Base-by-base conservation (phyloP, 805 yeast genomes). In the Candida schatavii region DNA sequence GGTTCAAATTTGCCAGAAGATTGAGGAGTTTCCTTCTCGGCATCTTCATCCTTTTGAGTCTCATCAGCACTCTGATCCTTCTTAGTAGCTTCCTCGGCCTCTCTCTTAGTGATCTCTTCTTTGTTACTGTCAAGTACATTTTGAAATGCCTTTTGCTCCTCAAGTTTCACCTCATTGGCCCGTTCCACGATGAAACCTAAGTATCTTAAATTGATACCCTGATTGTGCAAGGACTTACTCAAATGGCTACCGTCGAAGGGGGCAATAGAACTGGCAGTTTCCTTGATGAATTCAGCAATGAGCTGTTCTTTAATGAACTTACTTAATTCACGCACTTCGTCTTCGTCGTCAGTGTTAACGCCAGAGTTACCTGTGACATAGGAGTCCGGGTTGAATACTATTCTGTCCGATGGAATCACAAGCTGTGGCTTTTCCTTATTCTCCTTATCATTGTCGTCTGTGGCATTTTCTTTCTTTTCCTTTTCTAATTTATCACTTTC, bases 161-260 rank as follows among this genome's bases (percentile, higher is more conserved):
- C 48, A 5, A 42, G 50, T 26, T 49, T 59, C 41, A 49, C 58
- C 3, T 26, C 39, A n/a, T 50, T 21, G 40, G 63, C 58, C 39
- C 60, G 54, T 26, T 59, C 55, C 18, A 81, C 81, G 48, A 87
- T 57, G 14, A 55, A 61, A 45, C 97, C 97, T 54, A 91, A 72
- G 57, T 91, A 91, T 68, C 98, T 84, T 64, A 90, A 59, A 61
- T 88, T 90, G 60, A 91, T 81, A 72, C 99, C 99, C 42, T 72
- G 70, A 47, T 77, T 77, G 62, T 93, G 99, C 64, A 91, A 63
- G 40, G 74, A 59, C 32, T 72, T 68, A 15, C 86, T 67, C 52
- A 93, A 75, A 54, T 89, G 93, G 3, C 64, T 57, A 49, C 98
- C 97, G 57, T 89, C 96, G 43, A 85, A 69, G 34, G 98, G 97